Evolutionary conservation across 2,329 filamentous ascomycete genomes (phyloP).

Genomic region (Fusarium tuaranense): DNA sequence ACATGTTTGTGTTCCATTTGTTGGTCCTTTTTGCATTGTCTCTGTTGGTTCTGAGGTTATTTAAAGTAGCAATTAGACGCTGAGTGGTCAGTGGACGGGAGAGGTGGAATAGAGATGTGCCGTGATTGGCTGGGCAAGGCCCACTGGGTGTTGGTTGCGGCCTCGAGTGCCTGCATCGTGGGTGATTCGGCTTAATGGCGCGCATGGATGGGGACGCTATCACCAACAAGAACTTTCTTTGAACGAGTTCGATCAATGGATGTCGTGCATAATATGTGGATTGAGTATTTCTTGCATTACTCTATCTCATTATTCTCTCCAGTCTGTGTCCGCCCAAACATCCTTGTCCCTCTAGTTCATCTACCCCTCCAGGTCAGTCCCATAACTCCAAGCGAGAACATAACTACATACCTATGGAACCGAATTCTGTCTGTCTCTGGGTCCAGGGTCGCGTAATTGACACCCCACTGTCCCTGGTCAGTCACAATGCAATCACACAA

Average conservation of each 20-base stretch:
- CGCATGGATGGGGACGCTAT: neutral
- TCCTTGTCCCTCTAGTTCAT: neutral
- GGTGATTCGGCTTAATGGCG: neutral
- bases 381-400: neutral
- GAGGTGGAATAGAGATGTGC: neutral
- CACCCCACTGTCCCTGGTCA: neutral
- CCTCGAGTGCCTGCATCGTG: neutral
- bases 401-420: neutral
- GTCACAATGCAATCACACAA: neutral
- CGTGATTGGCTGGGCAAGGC: neutral
- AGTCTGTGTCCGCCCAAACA: neutral
- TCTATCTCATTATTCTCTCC: neutral
- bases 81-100: neutral
- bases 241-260: neutral
- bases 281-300: neutral
- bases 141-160: neutral
- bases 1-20: neutral
- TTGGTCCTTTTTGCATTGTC: neutral
- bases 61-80: neutral
- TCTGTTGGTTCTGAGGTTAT: neutral
- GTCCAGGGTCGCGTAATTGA: neutral
- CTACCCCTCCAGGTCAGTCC: neutral
- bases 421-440: neutral
- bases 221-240: neutral
- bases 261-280: neutral